phyloP scores from a whole-genome alignment of 495 filamentous ascomycete genomes.

The Neurospora discreta region DNA sequence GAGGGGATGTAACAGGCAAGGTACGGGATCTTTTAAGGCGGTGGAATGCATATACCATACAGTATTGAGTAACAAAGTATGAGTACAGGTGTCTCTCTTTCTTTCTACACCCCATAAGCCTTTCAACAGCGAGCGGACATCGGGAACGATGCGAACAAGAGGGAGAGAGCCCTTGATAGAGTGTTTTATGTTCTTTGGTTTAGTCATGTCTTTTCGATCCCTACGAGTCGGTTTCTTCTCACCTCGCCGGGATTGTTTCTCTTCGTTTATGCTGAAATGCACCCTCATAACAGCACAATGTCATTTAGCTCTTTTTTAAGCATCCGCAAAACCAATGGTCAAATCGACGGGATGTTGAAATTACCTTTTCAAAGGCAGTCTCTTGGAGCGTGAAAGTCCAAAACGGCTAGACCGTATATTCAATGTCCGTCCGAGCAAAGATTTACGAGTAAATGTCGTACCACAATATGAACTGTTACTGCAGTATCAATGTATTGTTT shows the following conservation, averaged over 20 bases:
- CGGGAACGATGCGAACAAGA: not conserved
- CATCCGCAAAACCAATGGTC: not conserved
- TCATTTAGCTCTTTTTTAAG: not conserved
- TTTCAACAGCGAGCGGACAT: not conserved
- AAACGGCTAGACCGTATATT: too few relatives aligned
- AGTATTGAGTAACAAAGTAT: not conserved
- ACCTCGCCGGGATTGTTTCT: too few relatives aligned
- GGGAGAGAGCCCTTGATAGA: not conserved
- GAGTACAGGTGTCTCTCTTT: not conserved
- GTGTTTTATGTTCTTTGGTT: not conserved
- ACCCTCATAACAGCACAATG: not conserved
- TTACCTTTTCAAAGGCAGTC: not conserved
- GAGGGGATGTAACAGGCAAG: not conserved
- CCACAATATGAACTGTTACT: not conserved
- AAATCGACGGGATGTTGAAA: not conserved
- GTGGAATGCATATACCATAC: not conserved
- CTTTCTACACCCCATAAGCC: not conserved
- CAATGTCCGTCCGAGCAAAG: not conserved
- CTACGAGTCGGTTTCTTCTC: too few relatives aligned
- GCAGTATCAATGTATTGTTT: too few relatives aligned
- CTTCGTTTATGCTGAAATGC: not conserved
- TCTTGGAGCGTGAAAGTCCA: not conserved
- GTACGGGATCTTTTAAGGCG: not conserved
- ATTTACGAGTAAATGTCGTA: not conserved
- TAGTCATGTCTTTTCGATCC: not conserved